These are phyloP conservation scores for Diaporthe australafricana DNA, from an alignment of 2,329 filamentous ascomycete genomes.

Conservation along the genomic window DNA sequence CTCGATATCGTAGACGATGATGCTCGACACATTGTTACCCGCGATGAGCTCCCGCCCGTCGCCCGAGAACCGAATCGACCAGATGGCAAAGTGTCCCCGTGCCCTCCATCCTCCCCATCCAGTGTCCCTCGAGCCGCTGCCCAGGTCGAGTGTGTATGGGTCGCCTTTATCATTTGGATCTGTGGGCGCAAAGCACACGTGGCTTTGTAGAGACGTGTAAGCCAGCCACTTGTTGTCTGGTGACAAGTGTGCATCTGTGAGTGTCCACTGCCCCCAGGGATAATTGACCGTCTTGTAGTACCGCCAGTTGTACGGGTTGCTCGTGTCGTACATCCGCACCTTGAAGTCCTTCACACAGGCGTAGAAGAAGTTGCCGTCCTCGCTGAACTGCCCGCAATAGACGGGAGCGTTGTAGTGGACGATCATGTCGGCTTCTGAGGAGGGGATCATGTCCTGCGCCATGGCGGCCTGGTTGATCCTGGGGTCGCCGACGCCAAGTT, in stretches of 20 bases:
- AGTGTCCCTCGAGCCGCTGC: conserved; percentile 55
- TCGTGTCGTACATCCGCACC: conserved; percentile 97
- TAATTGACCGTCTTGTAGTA: conserved; percentile 93
- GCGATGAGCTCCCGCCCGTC: conserved; percentile 92
- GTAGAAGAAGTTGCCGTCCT: conserved; percentile 98
- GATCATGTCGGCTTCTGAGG: conserved; percentile 82
- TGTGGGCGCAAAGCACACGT: conserved; percentile 88
- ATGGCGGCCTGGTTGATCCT: conserved; percentile 74
- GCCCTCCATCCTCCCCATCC: conserved; percentile 46
- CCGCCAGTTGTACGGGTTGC: conserved; percentile 93
- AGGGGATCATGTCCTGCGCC: conserved; percentile 80
- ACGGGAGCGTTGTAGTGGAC: conserved; percentile 88
- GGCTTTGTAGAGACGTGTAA: conserved; percentile 87
- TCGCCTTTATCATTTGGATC: conserved; percentile 85
- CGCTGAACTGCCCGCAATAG: conserved; percentile 96
- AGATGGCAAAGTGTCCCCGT: conserved; percentile 72
- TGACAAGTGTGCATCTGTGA: conserved; percentile 91
- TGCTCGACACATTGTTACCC: conserved; percentile 81
- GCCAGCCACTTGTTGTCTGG: conserved; percentile 93
- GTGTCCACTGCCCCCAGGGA: conserved; percentile 91
- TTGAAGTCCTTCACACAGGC: conserved; percentile 91
- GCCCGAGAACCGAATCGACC: conserved; percentile 91
- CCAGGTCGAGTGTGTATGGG: conserved; percentile 82
- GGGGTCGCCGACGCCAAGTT: conserved; percentile 78
- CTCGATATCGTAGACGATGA: conserved; percentile 95